Percentiles rank a stretch among this genome's conserved stretches.
Conservation (phyloP, 192 early-diverging fungal genomes). For the Phycomyces blakesleeanus region DNA sequence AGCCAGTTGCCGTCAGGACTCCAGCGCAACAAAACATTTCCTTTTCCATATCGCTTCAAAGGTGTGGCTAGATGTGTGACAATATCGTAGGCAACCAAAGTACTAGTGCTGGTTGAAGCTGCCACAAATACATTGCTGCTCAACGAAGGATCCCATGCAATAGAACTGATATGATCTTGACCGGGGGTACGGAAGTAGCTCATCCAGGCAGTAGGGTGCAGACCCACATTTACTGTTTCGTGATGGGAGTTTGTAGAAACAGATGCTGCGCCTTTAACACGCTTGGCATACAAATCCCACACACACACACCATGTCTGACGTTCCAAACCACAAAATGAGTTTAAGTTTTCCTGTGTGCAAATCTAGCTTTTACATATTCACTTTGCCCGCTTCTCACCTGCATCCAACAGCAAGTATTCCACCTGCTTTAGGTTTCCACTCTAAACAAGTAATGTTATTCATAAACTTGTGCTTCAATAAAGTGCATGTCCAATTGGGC, state of each 20-base stretch:
- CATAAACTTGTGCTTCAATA: constrained; percentile 39
- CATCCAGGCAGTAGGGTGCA: constrained; percentile 36
- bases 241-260: not conserved
- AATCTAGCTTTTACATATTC: not conserved
- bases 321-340: not conserved
- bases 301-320: constrained; percentile 47
- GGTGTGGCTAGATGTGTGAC: constrained; percentile 29
- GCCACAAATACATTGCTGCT: constrained; percentile 44
- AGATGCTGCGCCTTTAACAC: not conserved
- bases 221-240: not conserved
- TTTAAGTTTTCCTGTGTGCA: not conserved
- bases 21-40: constrained; percentile 42
- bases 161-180: constrained; percentile 33
- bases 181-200: constrained; percentile 34
- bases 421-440: constrained; percentile 40
- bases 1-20: constrained; percentile 49
- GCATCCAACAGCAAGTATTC: constrained; percentile 45
- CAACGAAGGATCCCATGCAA: constrained; percentile 49
- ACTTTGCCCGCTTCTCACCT: constrained; percentile 21
- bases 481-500: constrained; percentile 43
- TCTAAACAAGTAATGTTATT: constrained; percentile 46
- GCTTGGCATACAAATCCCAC: constrained; percentile 34
- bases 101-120: constrained; percentile 28
- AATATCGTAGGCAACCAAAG: constrained; percentile 46
- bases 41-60: constrained; percentile 32